phyloP scores from a whole-genome alignment of 176 grass and related monocot genomes.

The Saccharum spontaneum region DNA sequence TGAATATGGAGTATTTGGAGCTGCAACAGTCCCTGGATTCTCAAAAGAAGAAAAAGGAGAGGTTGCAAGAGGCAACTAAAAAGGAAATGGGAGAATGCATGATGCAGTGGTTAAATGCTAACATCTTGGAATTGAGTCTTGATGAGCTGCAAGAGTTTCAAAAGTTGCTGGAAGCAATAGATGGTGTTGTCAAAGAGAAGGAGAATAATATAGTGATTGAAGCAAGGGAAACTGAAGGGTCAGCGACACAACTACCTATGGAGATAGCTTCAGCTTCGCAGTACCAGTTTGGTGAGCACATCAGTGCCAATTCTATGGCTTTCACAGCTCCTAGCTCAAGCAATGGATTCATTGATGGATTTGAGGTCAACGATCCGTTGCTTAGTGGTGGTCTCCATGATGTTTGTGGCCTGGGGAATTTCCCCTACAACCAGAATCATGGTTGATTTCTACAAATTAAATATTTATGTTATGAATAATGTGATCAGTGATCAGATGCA shows the following conservation, averaged over 20 bases:
- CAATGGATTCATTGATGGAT: not conserved
- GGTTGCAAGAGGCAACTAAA: not conserved
- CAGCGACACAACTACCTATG: not conserved
- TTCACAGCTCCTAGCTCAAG: not conserved
- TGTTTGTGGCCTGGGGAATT: not conserved
- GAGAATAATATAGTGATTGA: not conserved
- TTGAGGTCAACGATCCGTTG: not conserved
- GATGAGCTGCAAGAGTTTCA: not conserved
- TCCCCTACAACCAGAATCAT: not conserved
- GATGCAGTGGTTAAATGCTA: not conserved
- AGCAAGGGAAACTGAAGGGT: not conserved
- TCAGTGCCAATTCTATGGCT: not conserved
- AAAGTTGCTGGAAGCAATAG: not conserved
- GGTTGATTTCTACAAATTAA: not conserved
- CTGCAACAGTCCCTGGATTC: not conserved
- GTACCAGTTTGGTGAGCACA: not conserved
- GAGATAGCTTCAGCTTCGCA: not conserved
- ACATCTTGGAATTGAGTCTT: not conserved
- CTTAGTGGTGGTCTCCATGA: not conserved
- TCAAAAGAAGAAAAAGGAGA: not conserved
- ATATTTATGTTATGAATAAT: constrained; percentile 2
- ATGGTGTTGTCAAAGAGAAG: not conserved
- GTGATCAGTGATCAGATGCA: not conserved
- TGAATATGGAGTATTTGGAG: not conserved
- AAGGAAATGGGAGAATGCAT: not conserved